Percentiles rank a stretch among this genome's conserved stretches.
These are phyloP conservation scores for Emiliania huxleyi DNA, from an alignment of 78 protist species.

Conservation along the genomic window DNA sequence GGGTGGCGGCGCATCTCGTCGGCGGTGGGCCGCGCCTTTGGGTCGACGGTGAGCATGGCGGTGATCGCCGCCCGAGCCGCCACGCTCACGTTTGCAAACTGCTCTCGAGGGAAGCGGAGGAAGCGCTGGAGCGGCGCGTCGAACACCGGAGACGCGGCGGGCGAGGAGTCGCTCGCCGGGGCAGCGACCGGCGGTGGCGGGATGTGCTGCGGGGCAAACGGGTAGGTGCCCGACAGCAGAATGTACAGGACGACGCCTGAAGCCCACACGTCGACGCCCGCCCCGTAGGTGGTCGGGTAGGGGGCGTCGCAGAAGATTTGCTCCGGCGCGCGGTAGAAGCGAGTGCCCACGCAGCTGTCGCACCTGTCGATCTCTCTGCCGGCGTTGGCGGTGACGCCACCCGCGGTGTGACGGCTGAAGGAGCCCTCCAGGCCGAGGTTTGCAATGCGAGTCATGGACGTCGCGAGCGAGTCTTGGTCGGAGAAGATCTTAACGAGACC, in stretches of 20 bases:
- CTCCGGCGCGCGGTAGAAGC: constrained; percentile 54
- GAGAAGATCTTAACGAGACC: constrained; percentile 42
- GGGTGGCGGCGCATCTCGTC: too few species aligned
- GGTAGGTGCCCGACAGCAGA: constrained; percentile 36
- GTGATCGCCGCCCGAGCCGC: not conserved
- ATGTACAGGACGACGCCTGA: constrained; percentile 52
- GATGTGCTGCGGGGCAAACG: not conserved
- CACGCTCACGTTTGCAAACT: not conserved
- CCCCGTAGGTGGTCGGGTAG: not conserved
- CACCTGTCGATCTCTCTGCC: not conserved
- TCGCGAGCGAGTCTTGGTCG: too few species aligned
- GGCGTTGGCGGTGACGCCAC: not conserved
- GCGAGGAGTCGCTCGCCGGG: too few species aligned
- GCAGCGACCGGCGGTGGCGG: not conserved
- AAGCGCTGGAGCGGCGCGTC: too few species aligned
- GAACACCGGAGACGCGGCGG: not conserved
- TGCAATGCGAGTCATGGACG: too few species aligned
- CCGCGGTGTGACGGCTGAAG: not conserved
- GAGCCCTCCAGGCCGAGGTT: not conserved
- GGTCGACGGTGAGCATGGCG: too few species aligned
- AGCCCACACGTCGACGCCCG: constrained; percentile 51
- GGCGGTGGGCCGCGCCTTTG: too few species aligned
- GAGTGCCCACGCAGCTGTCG: too few species aligned
- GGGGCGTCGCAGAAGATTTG: too few species aligned
- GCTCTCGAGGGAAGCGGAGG: not conserved